Evolutionary conservation across 257 asterid genomes (phyloP), one percentile per base, ranked within the genome.

Genomic region (Cinchona pubescens): DNA sequence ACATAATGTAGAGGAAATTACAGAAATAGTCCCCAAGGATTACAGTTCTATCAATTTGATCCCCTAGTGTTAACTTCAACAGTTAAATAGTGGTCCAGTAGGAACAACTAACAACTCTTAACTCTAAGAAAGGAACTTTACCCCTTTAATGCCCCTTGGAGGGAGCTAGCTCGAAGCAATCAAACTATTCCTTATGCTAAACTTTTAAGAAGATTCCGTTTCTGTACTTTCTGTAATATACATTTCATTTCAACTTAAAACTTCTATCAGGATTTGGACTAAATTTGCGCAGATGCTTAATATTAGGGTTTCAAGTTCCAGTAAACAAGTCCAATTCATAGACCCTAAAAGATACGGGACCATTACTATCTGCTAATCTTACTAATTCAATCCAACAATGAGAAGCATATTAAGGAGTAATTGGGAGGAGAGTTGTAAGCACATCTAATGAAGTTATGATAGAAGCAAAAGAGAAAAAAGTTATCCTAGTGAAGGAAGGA

Each of bases 241-340:
- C 25, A 69, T 38, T 15, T 4, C 43, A 49, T 46, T 30, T 70
- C 34, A 69, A 69, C 61, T 69, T 69, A 69, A 11, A 69, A 70
- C 18, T 53, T 5, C 23, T 2, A 30, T 51, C 46, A 51, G 21
- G 27, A 70, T 27, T 34, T 64, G 69, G 63, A 69, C 53, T 16
- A 67, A 38, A 67, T 13, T 67, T 11, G 21, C 51, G 10, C 55
- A 45, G 61, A 19, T 32, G 61, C 46, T 35, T 2, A 32, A 56
- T 56, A 23, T 23, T 56, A 25, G 32, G 62, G 62, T 11, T 27
- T 19, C 25, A 56, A 56, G 62, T 6, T 56, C 12, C 62, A 56
- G 30, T 55, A 21, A 55, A 18, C 61, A 21, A 55, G 3, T 23
- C 61, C 61, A 3, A 51, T 8, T 51, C 9, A 19, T 19, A 23